Percentiles rank a stretch among this genome's conserved stretches.
Conservation (phyloP, 257 asterid genomes). For the Solanum dulcamara region DNA sequence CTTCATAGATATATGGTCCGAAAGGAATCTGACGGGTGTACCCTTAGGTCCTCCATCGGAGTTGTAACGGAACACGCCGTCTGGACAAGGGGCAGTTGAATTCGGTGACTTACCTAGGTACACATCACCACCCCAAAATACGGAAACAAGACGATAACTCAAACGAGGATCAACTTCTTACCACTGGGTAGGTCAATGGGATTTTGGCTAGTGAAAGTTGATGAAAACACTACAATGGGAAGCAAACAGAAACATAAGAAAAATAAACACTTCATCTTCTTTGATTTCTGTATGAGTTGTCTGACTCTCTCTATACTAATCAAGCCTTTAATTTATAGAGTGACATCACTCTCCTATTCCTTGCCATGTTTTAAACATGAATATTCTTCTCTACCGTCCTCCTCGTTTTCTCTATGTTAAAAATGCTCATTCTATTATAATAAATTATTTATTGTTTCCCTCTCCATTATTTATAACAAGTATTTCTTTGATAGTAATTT, state of each 20-base stretch:
- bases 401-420: too few species aligned
- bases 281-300: neutral
- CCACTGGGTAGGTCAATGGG: neutral
- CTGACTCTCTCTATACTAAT: too few species aligned
- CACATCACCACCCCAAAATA: neutral
- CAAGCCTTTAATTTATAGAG: neutral
- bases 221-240: neutral
- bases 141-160: neutral
- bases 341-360: neutral
- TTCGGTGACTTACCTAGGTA: neutral
- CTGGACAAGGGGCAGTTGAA: neutral
- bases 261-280: neutral
- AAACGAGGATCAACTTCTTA: neutral
- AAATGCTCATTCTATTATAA: too few species aligned
- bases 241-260: too few species aligned
- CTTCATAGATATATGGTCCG: neutral
- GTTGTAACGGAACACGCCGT: neutral
- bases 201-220: neutral
- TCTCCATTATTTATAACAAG: too few species aligned
- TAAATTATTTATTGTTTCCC: too few species aligned
- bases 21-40: neutral
- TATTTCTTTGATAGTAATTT: too few species aligned
- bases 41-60: neutral
- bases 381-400: neutral
- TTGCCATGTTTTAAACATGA: neutral